phyloP scores from a whole-genome alignment of 2,329 filamentous ascomycete genomes.

The Ascochyta fabae region DNA sequence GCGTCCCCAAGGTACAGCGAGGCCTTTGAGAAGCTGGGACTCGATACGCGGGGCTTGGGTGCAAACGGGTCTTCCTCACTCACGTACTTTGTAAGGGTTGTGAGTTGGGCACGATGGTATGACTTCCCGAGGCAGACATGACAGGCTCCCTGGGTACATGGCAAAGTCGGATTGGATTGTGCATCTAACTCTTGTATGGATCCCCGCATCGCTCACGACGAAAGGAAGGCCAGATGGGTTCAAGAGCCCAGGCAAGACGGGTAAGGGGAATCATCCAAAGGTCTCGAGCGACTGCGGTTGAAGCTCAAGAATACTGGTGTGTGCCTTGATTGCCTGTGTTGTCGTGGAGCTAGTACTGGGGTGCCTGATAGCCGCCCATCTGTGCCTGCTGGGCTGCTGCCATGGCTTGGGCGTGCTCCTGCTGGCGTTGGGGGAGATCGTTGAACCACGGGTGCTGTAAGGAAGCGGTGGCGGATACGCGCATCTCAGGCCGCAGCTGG shows the following conservation, averaged over 20 bases:
- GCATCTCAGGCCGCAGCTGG: constrained; percentile 87
- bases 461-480: constrained; percentile 86
- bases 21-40: background rate
- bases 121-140: background rate
- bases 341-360: constrained; percentile 42
- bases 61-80: background rate
- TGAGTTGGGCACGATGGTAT: too few relatives aligned
- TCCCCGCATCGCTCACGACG: background rate
- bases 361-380: constrained; percentile 47
- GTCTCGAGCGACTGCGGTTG: background rate
- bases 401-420: constrained; percentile 44
- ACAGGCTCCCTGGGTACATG: background rate
- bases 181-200: background rate
- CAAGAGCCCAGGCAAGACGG: background rate
- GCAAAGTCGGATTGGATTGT: background rate
- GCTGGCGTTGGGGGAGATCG: constrained; percentile 66
- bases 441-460: constrained; percentile 92
- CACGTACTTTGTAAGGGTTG: background rate
- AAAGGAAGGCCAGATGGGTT: background rate
- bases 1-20: background rate
- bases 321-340: background rate
- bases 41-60: background rate
- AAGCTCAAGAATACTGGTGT: background rate
- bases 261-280: background rate
- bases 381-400: constrained; percentile 48